Conservation (phyloP, 805 yeast species). For the Zygosaccharomyces kombuchaensis region DNA sequence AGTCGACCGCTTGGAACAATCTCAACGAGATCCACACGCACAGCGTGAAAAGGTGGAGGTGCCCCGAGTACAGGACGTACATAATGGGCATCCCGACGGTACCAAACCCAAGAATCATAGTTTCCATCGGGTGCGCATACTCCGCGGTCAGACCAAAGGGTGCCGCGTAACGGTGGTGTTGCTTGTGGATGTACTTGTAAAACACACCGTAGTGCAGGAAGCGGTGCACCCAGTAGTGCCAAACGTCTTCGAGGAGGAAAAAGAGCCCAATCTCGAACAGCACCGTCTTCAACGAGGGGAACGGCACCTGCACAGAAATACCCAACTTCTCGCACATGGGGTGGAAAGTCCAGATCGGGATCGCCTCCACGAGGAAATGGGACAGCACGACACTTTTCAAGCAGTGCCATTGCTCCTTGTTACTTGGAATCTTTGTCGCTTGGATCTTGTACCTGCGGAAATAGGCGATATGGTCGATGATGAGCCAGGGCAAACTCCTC, state of each 20-base stretch:
- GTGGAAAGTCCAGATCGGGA: conserved; percentile 94
- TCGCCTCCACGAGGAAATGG: conserved; percentile 83
- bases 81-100: conserved; percentile 88
- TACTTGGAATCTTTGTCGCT: conserved; percentile 67
- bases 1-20: conserved; percentile 88
- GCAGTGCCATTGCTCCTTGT: conserved; percentile 86
- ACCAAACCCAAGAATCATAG: conserved; percentile 80
- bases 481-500: conserved; percentile 82
- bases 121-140: conserved; percentile 94
- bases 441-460: conserved; percentile 83
- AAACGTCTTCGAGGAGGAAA: conserved; percentile 79
- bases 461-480: conserved; percentile 74
- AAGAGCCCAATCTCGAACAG: conserved; percentile 66
- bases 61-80: conserved; percentile 64
- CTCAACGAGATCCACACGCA: conserved; percentile 79
- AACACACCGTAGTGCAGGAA: conserved; percentile 76
- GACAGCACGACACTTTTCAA: conserved; percentile 71
- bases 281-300: conserved; percentile 59
- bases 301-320: conserved; percentile 70
- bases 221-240: conserved; percentile 95
- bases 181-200: conserved; percentile 87
- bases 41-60: conserved; percentile 78
- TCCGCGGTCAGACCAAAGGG: conserved; percentile 95
- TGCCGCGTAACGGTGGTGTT: conserved; percentile 93
- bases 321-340: conserved; percentile 77